phyloP scores from a whole-genome alignment of 768 basidiomycete species.

The Boletales sp. region DNA sequence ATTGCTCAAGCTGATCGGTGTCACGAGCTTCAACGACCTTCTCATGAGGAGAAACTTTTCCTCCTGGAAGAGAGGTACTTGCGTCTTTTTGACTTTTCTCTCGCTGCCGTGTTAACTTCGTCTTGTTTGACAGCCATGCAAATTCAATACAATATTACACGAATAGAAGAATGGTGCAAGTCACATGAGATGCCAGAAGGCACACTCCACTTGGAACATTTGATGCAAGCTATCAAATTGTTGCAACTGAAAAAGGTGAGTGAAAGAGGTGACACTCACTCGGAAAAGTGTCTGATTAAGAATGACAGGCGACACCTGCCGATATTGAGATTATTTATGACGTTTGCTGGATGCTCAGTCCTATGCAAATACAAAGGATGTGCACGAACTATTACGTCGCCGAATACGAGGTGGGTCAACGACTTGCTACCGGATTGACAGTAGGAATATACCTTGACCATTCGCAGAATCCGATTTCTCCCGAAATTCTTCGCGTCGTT shows the following conservation, averaged over 20 bases:
- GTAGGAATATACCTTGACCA: conserved; percentile 1
- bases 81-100: neutral
- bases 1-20: conserved; percentile 91
- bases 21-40: conserved; percentile 96
- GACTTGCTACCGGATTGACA: neutral
- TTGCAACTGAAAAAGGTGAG: conserved; percentile 94
- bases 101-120: neutral
- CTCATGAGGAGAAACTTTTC: conserved; percentile 99
- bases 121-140: conserved; percentile 77
- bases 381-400: conserved; percentile 99
- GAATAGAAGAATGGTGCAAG: conserved; percentile 99
- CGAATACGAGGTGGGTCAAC: conserved; percentile 82
- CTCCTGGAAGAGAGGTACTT: conserved; percentile 95
- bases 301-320: conserved; percentile 72
- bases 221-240: conserved; percentile 99
- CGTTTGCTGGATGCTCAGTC: conserved; percentile 99
- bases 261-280: neutral
- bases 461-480: conserved; percentile 87
- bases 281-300: conserved; percentile 7
- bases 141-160: conserved; percentile 99
- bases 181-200: conserved; percentile 99
- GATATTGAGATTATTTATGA: conserved; percentile 99
- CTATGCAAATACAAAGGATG: conserved; percentile 99
- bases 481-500: conserved; percentile 95
- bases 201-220: conserved; percentile 92